These are phyloP conservation scores for Trichoderma sp. DNA, from an alignment of 2,329 filamentous ascomycete genomes.

Conservation along the genomic window DNA sequence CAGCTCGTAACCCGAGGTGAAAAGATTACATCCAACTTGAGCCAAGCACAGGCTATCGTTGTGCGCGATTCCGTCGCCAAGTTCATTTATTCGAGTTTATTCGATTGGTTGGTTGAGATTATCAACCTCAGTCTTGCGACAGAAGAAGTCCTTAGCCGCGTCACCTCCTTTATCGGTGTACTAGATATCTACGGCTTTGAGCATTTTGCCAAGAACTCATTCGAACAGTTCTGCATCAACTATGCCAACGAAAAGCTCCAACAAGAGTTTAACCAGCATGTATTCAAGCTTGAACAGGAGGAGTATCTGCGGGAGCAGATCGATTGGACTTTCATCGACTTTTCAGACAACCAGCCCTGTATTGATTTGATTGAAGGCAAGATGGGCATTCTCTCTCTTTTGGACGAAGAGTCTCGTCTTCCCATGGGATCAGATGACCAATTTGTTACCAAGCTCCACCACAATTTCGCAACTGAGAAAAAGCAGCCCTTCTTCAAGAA, in stretches of 20 bases:
- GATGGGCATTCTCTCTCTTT: slow-evolving; percentile 82
- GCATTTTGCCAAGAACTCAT: slow-evolving; percentile 99
- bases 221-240: slow-evolving; percentile 99
- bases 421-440: slow-evolving; percentile 98
- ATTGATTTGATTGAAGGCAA: slow-evolving; percentile 98
- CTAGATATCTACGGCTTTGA: slow-evolving; percentile 99
- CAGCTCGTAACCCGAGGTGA: slow-evolving; percentile 94
- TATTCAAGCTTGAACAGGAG: slow-evolving; percentile 98
- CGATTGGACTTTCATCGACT: slow-evolving; percentile 99
- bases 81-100: slow-evolving; percentile 96
- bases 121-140: slow-evolving; percentile 91
- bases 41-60: slow-evolving; percentile 87
- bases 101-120: slow-evolving; percentile 98
- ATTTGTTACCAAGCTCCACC: slow-evolving; percentile 93
- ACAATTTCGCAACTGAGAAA: slow-evolving; percentile 87
- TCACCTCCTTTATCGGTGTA: slow-evolving; percentile 91
- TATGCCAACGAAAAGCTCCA: slow-evolving; percentile 99
- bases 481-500: slow-evolving; percentile 98
- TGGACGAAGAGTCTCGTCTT: slow-evolving; percentile 94
- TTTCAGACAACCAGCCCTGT: slow-evolving; percentile 98
- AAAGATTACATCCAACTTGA: slow-evolving; percentile 95
- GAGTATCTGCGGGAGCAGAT: slow-evolving; percentile 96
- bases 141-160: slow-evolving; percentile 77
- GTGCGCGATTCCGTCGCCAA: slow-evolving; percentile 97
- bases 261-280: slow-evolving; percentile 98